These are phyloP conservation scores for Sporothrix variecibatus DNA, from an alignment of 2,329 filamentous ascomycete species.

Conservation along the genomic window DNA sequence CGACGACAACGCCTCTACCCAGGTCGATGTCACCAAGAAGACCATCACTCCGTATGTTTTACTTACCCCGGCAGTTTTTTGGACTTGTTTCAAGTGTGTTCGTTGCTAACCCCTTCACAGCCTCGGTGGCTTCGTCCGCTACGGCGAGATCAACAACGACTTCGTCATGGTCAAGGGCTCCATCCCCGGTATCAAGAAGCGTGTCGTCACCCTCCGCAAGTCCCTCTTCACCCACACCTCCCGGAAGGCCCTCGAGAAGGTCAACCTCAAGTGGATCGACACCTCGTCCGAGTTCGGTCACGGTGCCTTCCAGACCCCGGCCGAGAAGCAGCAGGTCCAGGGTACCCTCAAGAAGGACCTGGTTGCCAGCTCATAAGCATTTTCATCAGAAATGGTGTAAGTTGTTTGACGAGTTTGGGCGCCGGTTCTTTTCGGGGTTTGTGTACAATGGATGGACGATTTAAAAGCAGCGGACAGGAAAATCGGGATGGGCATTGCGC, in stretches of 20 bases:
- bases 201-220: constrained; percentile 97
- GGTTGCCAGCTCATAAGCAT: constrained; percentile 47
- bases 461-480: constrained; percentile 20
- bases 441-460: constrained; percentile 36
- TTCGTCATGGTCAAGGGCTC: constrained; percentile 96
- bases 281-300: constrained; percentile 99
- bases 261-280: constrained; percentile 99
- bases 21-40: constrained; percentile 98
- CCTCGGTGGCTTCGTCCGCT: constrained; percentile 98
- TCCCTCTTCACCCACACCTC: constrained; percentile 98
- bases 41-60: constrained; percentile 93
- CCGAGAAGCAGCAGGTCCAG: constrained; percentile 97
- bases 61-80: background rate
- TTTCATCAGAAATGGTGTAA: constrained; percentile 12
- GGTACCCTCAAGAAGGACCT: constrained; percentile 99
- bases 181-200: constrained; percentile 98
- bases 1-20: constrained; percentile 90
- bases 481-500: constrained; percentile 25
- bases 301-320: constrained; percentile 97
- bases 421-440: constrained; percentile 31
- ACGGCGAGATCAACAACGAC: constrained; percentile 99
- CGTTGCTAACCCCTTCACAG: constrained; percentile 48
- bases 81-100: background rate
- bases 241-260: constrained; percentile 95
- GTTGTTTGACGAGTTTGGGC: constrained; percentile 8